These are phyloP conservation scores for Pyrenula aspistea DNA, from an alignment of 495 filamentous ascomycete genomes.

Conservation along the genomic window DNA sequence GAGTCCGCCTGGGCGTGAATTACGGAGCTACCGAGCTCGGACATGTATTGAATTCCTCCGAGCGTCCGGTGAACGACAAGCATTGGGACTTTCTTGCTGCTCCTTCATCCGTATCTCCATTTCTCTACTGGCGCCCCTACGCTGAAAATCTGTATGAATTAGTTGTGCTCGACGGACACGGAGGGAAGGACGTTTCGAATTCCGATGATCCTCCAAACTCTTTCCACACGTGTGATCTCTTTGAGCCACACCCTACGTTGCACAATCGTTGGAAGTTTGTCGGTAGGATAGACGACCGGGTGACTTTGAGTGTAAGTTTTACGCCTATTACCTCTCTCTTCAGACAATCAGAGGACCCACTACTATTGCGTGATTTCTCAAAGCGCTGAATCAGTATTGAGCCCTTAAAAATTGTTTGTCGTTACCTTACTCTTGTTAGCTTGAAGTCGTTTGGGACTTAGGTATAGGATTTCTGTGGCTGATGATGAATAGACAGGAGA, in stretches of 20 bases:
- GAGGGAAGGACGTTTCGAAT: slow-evolving; percentile 32
- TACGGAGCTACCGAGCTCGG: slow-evolving; percentile 34
- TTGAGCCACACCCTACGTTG: slow-evolving; percentile 46
- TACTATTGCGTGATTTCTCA: too few species aligned
- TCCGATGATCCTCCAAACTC: slow-evolving; percentile 36
- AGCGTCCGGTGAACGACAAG: slow-evolving; percentile 19
- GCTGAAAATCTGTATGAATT: slow-evolving; percentile 43
- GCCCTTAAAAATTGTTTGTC: too few species aligned
- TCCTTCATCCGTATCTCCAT: slow-evolving; percentile 18
- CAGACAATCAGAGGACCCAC: too few species aligned
- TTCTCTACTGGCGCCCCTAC: slow-evolving; percentile 40
- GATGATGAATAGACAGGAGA: slow-evolving; percentile 38
- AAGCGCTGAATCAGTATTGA: too few species aligned
- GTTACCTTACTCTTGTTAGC: too few species aligned
- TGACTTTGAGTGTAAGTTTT: slow-evolving; percentile 38
- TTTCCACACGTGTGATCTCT: slow-evolving; percentile 49
- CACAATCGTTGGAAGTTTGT: slow-evolving; percentile 52
- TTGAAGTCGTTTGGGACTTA: too few species aligned
- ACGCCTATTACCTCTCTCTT: too few species aligned
- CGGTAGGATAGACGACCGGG: slow-evolving; percentile 47
- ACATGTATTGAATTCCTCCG: slow-evolving; percentile 16
- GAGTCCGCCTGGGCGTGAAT: slow-evolving; percentile 40
- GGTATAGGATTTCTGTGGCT: too few species aligned
- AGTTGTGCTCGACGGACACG: slow-evolving; percentile 35
- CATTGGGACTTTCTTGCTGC: slow-evolving; percentile 35